Evolutionary conservation across 805 yeast genomes (phyloP).

Genomic region (Sugiyamaella chiloensis): DNA sequence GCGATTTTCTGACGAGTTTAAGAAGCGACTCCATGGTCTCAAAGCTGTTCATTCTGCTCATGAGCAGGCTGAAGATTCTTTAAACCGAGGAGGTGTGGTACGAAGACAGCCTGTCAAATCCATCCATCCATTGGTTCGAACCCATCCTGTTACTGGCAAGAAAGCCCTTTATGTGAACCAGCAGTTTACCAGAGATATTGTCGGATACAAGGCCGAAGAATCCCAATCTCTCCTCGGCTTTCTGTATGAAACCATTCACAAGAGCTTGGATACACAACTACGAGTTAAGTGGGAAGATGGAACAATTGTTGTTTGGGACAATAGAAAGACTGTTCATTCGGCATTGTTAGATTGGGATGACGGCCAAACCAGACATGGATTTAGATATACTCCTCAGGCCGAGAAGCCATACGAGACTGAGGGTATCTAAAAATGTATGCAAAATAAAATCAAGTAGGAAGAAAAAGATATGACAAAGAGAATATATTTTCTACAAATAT

Average conservation of each 20-base stretch:
- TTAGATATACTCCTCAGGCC: slow-evolving; percentile 71
- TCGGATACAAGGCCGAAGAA: slow-evolving; percentile 67
- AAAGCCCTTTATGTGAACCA: slow-evolving; percentile 54
- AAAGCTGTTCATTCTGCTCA: slow-evolving; percentile 66
- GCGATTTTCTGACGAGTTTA: slow-evolving; percentile 63
- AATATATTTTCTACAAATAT: too few relatives aligned
- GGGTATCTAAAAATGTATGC: neutral
- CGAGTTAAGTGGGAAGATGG: slow-evolving; percentile 71
- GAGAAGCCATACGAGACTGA: slow-evolving; percentile 43
- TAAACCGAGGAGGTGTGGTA: slow-evolving; percentile 44
- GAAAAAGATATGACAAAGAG: neutral
- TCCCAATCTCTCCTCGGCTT: slow-evolving; percentile 45
- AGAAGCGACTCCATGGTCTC: slow-evolving; percentile 55
- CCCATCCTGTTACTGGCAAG: slow-evolving; percentile 61
- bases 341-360: slow-evolving; percentile 68
- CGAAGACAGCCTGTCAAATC: slow-evolving; percentile 44
- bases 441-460: neutral
- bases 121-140: slow-evolving; percentile 56
- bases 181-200: slow-evolving; percentile 57
- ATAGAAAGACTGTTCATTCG: slow-evolving; percentile 65
- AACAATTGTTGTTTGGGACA: slow-evolving; percentile 74
- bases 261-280: slow-evolving; percentile 59
- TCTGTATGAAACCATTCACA: slow-evolving; percentile 49
- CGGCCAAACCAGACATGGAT: slow-evolving; percentile 55
- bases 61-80: slow-evolving; percentile 39